These are phyloP conservation scores for Paramecium sonneborni DNA, from an alignment of 73 alveolate species.

Conservation along the genomic window DNA sequence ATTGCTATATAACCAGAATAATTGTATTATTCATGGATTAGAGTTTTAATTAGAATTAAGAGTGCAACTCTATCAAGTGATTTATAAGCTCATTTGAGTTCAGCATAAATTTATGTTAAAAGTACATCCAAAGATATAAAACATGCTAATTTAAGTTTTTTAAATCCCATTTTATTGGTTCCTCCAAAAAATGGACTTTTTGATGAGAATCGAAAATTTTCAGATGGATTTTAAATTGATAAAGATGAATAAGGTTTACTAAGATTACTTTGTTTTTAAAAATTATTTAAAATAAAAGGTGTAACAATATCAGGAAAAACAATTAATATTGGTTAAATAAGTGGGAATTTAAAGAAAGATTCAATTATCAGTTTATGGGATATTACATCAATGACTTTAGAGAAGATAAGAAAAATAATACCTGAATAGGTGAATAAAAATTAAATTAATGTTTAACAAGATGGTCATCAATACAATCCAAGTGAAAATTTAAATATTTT, in stretches of 20 bases:
- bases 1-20: not conserved
- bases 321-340: not conserved
- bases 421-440: not conserved
- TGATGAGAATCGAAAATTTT: not conserved
- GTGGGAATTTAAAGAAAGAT: not conserved
- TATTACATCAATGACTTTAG: not conserved
- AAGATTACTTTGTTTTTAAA: not conserved
- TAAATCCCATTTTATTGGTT: constrained; percentile 36
- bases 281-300: constrained; percentile 1
- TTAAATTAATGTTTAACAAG: not conserved
- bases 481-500: not conserved
- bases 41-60: not conserved
- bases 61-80: not conserved
- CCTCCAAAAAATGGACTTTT: not conserved
- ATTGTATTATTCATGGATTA: not conserved
- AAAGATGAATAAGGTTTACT: not conserved
- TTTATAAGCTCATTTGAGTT: not conserved
- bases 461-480: not conserved
- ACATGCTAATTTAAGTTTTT: not conserved
- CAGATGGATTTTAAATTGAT: constrained; percentile 6
- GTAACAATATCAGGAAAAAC: not conserved
- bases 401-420: not conserved
- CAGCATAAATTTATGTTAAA: not conserved
- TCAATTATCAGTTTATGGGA: constrained; percentile 1
- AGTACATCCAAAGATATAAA: not conserved